Base-by-base conservation (phyloP, 139 green algal genomes). In the Micractinium sp. region DNA sequence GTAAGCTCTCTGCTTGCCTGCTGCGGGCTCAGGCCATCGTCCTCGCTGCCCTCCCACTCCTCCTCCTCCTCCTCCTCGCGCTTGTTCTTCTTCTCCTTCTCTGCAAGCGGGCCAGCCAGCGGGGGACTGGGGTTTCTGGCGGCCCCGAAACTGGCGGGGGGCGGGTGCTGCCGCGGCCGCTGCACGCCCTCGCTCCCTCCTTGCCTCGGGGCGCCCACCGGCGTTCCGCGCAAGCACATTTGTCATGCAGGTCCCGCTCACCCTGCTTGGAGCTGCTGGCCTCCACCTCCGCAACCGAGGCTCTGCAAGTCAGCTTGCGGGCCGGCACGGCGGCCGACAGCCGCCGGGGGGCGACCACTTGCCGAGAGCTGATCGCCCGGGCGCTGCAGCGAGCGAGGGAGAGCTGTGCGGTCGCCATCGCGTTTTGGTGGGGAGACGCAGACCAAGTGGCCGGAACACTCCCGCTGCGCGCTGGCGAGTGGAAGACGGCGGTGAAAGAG, bases 21-120 rank as follows among this genome's bases (percentile, higher is more conserved):
- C 88, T 91, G 85, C 36, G 91, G 85, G 39, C 22, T 82, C 76
- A 91, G 86, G 56, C 86, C 88, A 35, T 87, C 87, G 1, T 88
- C 90, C 15, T 93, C 91, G 13, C 93, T 83, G 35, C 94, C 93
- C 47, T 95, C 92, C 69, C 92, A 92, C 47, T 96, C 93, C 18
- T 91, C 79, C 80, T 93, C 89, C 66, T 90, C 87, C 36, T 93
- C 89, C 81, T 93, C 90, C 39, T 91, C 81, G 18, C 87, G 75
- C 85, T 85, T 92, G 53, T 12, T 47, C 56, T 80, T 88, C 85
- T 89, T 90, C 66, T 87, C 85, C 85, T 89, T 90, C 66, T 87
- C 85, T 90, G 77, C 85, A 90, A 61, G 20, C 25, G 7, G 18
- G 18, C 18, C 13, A 63, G 29, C 41, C 14, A 47, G 33, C 33